phyloP scores from a whole-genome alignment of 139 green algal genomes.

The Auxenochlorella protothecoides region DNA sequence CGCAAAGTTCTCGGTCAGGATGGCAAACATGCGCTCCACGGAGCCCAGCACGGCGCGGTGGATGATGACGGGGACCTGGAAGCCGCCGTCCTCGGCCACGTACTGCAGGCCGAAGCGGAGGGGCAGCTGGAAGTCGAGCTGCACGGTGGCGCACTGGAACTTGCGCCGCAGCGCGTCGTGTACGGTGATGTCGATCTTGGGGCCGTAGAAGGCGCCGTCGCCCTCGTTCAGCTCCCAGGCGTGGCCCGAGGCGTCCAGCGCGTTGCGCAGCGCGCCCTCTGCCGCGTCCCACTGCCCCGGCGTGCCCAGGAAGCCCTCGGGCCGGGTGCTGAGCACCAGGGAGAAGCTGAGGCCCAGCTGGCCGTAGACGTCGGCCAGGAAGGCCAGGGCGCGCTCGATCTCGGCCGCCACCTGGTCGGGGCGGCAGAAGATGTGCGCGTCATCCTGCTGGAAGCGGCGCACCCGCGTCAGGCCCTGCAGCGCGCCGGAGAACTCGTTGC shows the following conservation, averaged over 20 bases:
- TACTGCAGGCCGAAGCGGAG: conserved; percentile 81
- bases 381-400: conserved; percentile 68
- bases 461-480: conserved; percentile 82
- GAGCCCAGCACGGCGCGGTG: conserved; percentile 36
- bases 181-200: conserved; percentile 98
- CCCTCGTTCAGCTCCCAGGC: conserved; percentile 76
- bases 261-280: conserved; percentile 70
- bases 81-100: conserved; percentile 39
- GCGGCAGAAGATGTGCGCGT: conserved; percentile 97
- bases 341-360: conserved; percentile 90
- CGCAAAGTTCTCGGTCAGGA: conserved; percentile 96
- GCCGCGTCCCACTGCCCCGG: conserved; percentile 85
- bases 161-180: conserved; percentile 82
- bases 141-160: conserved; percentile 98
- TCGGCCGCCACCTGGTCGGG: conserved; percentile 77
- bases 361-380: conserved; percentile 88
- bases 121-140: conserved; percentile 98
- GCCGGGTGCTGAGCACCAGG: conserved; percentile 87
- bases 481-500: conserved; percentile 83
- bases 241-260: conserved; percentile 68
- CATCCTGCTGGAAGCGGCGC: conserved; percentile 94
- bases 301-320: conserved; percentile 80
- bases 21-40: conserved; percentile 98
- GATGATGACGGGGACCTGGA: conserved; percentile 87
- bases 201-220: conserved; percentile 97